These are phyloP conservation scores for Zygoascus tannicola DNA, from an alignment of 805 yeast genomes.

Conservation along the genomic window DNA sequence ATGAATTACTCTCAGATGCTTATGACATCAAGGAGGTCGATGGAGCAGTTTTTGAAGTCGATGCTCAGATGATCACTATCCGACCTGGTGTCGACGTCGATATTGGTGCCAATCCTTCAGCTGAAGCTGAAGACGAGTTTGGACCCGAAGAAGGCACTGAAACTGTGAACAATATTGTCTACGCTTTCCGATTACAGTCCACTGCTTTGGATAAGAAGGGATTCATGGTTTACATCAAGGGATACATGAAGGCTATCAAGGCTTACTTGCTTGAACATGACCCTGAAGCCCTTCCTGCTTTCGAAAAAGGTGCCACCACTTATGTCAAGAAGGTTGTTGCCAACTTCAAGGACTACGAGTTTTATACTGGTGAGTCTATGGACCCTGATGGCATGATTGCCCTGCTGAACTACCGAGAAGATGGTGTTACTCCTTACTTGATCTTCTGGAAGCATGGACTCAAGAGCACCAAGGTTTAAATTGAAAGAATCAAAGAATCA, in stretches of 20 bases:
- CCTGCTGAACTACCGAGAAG: slow-evolving; percentile 99
- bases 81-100: slow-evolving; percentile 82
- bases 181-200: slow-evolving; percentile 96
- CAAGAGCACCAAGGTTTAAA: slow-evolving; percentile 79
- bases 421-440: slow-evolving; percentile 95
- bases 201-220: slow-evolving; percentile 98
- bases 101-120: slow-evolving; percentile 99
- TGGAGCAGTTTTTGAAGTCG: slow-evolving; percentile 90
- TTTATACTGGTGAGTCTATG: slow-evolving; percentile 99
- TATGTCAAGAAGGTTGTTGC: slow-evolving; percentile 94
- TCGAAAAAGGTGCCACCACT: slow-evolving; percentile 95
- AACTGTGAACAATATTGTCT: slow-evolving; percentile 94
- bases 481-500: no score
- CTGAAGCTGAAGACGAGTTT: slow-evolving; percentile 83
- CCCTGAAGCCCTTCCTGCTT: slow-evolving; percentile 80
- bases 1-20: slow-evolving; percentile 91
- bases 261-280: slow-evolving; percentile 75
- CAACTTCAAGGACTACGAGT: slow-evolving; percentile 98
- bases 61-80: slow-evolving; percentile 86
- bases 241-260: slow-evolving; percentile 97
- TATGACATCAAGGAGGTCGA: slow-evolving; percentile 83
- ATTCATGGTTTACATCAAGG: slow-evolving; percentile 92
- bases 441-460: slow-evolving; percentile 99
- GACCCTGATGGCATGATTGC: slow-evolving; percentile 99
- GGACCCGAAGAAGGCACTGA: slow-evolving; percentile 79